Evolutionary conservation across 2,329 filamentous ascomycete species (phyloP).

Genomic region (Calonectria hongkongensis): DNA sequence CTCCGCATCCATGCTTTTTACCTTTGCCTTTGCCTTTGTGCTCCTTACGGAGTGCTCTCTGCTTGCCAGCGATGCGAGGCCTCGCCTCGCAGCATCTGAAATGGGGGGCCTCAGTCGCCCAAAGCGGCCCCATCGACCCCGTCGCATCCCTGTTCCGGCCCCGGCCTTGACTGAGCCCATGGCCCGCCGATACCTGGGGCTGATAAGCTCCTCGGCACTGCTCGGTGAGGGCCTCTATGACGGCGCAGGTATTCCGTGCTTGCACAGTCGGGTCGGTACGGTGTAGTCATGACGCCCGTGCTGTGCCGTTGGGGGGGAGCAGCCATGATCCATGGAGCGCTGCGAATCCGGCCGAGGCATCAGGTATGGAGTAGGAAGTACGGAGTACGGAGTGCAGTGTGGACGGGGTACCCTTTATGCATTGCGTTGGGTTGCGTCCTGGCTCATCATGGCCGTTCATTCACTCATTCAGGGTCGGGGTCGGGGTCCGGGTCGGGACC

Average conservation of each 20-base stretch:
- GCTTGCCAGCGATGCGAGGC: slow-evolving; percentile 7
- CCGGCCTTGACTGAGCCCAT: slow-evolving; percentile 33
- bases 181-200: slow-evolving; percentile 44
- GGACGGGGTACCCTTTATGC: slow-evolving; percentile 29
- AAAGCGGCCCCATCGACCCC: slow-evolving; percentile 30
- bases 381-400: slow-evolving; percentile 9
- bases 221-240: slow-evolving; percentile 44
- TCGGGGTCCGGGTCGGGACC: slow-evolving; percentile 28
- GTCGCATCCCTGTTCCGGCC: slow-evolving; percentile 32
- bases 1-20: background rate
- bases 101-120: slow-evolving; percentile 25
- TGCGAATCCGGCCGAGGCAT: slow-evolving; percentile 19
- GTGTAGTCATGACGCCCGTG: slow-evolving; percentile 24
- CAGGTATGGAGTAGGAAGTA: slow-evolving; percentile 1
- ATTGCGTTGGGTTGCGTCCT: slow-evolving; percentile 19
- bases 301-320: slow-evolving; percentile 27
- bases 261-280: slow-evolving; percentile 24
- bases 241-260: slow-evolving; percentile 32
- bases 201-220: slow-evolving; percentile 50
- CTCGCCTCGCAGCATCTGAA: slow-evolving; percentile 15
- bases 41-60: background rate
- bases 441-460: slow-evolving; percentile 28
- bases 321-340: slow-evolving; percentile 38
- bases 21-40: background rate
- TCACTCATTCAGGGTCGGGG: slow-evolving; percentile 14